phyloP scores from a whole-genome alignment of 805 yeast species.

The Barnettozyma siamensis region DNA sequence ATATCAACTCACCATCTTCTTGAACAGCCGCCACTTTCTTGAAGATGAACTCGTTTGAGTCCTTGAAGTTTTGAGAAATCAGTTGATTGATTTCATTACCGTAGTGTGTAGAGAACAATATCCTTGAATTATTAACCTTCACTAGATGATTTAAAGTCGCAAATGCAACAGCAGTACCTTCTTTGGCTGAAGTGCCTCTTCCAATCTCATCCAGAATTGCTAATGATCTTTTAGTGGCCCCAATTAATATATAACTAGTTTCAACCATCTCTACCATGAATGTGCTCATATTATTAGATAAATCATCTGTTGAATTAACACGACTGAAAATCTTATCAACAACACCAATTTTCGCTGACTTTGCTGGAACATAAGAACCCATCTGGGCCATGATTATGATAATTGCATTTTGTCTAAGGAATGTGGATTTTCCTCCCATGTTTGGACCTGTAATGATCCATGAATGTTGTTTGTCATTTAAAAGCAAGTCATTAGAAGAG shows the following conservation, averaged over 20 bases:
- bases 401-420: constrained; percentile 83
- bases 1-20: constrained; percentile 54
- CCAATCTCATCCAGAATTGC: constrained; percentile 96
- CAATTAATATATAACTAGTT: constrained; percentile 75
- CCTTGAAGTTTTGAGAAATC: constrained; percentile 52
- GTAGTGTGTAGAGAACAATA: constrained; percentile 94
- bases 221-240: constrained; percentile 73
- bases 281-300: constrained; percentile 90
- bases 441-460: constrained; percentile 90
- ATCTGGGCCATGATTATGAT: constrained; percentile 82
- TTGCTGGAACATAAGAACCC: constrained; percentile 84
- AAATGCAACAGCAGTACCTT: constrained; percentile 97
- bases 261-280: constrained; percentile 97
- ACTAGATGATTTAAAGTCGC: constrained; percentile 84
- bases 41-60: constrained; percentile 63
- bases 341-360: constrained; percentile 67
- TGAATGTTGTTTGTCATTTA: constrained; percentile 50
- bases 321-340: constrained; percentile 91
- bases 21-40: constrained; percentile 42
- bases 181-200: constrained; percentile 72
- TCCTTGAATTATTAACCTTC: constrained; percentile 63
- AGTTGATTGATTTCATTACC: constrained; percentile 78
- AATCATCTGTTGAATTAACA: constrained; percentile 97
- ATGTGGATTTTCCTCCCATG: constrained; percentile 97
- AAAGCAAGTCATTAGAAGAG: constrained; percentile 76